Evolutionary conservation across 257 asterid genomes (phyloP).

Genomic region (Scutellaria barbata): DNA sequence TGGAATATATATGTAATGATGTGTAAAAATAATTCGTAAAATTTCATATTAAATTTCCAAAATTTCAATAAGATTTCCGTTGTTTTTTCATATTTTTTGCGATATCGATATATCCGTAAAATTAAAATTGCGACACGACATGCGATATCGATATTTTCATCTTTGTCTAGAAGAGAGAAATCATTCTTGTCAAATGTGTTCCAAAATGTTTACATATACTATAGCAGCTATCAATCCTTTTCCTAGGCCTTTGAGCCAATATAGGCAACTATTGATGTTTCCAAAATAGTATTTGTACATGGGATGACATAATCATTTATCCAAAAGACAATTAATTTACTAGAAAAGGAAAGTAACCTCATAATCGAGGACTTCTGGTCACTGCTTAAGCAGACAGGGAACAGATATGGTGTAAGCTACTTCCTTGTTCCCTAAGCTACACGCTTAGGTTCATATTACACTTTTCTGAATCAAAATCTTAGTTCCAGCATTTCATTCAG

Average conservation of each 20-base stretch:
- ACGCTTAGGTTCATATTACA: constrained; percentile 1
- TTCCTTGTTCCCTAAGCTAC: not conserved
- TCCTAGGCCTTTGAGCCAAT: not conserved
- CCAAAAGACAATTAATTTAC: not conserved
- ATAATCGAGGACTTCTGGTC: constrained; percentile 12
- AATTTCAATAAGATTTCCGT: too few species aligned
- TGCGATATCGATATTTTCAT: too few species aligned
- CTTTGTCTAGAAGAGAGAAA: not conserved
- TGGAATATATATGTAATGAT: too few species aligned
- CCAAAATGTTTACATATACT: not conserved
- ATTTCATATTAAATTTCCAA: too few species aligned
- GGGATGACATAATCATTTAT: not conserved
- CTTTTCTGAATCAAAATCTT: constrained; percentile 10
- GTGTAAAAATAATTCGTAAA: too few species aligned
- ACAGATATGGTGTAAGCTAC: not conserved
- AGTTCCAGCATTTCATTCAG: constrained; percentile 5
- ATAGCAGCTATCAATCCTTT: not conserved
- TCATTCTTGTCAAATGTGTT: constrained; percentile 9
- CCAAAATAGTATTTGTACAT: not conserved
- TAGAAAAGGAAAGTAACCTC: constrained; percentile 23
- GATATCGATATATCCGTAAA: too few species aligned
- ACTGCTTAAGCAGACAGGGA: not conserved
- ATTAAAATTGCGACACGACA: too few species aligned
- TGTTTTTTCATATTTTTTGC: too few species aligned
- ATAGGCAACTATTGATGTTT: not conserved